phyloP scores from a whole-genome alignment of 192 early-diverging fungal genomes.

The Backusella liffmaniae region DNA sequence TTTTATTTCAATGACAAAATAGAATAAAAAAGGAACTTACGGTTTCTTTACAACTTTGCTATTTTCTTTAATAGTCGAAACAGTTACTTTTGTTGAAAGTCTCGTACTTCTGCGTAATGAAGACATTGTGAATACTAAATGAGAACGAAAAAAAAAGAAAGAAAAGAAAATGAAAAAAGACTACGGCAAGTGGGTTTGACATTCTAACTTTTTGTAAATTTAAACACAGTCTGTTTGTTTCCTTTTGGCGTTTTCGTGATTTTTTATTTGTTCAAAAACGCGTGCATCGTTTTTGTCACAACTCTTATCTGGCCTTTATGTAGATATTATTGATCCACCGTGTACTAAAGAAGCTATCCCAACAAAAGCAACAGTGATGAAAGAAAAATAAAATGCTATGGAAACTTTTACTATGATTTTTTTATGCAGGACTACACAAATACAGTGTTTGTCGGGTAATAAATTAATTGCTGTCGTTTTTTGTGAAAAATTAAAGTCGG shows the following conservation, averaged over 20 bases:
- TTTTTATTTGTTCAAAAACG: background rate
- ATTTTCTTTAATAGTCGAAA: background rate
- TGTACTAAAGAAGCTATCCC: no score
- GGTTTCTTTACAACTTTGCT: background rate
- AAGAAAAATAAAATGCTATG: no score
- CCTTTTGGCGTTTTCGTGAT: background rate
- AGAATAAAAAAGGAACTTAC: background rate
- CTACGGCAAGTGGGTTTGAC: background rate
- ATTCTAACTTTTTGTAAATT: background rate
- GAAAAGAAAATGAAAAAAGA: background rate
- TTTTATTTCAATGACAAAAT: background rate
- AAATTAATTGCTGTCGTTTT: no score
- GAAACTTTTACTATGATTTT: no score
- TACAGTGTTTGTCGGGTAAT: no score
- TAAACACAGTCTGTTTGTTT: background rate
- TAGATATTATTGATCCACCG: no score
- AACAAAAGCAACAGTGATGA: no score
- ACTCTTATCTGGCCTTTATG: no score
- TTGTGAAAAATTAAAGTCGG: no score
- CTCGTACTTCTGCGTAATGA: conserved; percentile 1
- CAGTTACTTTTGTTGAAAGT: background rate
- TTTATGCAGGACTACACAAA: no score
- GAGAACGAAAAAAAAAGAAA: background rate
- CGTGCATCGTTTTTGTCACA: no score
- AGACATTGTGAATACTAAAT: background rate